Percentiles rank a stretch among this genome's conserved stretches.
phyloP scores from a whole-genome alignment of 2,329 filamentous ascomycete species.

The Fusarium nanum region DNA sequence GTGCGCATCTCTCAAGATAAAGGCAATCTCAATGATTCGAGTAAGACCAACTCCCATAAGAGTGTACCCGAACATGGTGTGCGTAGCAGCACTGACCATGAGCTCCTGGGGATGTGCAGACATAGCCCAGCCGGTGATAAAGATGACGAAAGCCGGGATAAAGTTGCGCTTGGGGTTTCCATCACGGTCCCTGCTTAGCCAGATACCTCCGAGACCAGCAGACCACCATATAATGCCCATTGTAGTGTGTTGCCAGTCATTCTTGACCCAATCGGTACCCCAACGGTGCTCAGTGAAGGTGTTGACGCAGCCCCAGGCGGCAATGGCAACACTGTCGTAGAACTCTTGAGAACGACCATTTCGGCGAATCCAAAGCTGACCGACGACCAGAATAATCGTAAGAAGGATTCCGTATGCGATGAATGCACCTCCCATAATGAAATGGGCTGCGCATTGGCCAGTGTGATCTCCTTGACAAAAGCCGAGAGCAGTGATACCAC shows the following conservation, averaged over 20 bases:
- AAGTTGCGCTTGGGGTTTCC: constrained; percentile 92
- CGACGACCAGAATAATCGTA: constrained; percentile 86
- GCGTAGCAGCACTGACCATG: constrained; percentile 86
- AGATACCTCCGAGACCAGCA: constrained; percentile 89
- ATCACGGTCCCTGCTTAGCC: constrained; percentile 86
- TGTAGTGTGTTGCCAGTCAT: constrained; percentile 97
- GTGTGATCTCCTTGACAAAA: constrained; percentile 93
- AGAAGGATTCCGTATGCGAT: constrained; percentile 92
- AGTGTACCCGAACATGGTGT: constrained; percentile 91
- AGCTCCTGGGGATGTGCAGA: constrained; percentile 88
- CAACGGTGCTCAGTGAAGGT: constrained; percentile 98
- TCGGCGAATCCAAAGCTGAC: constrained; percentile 85
- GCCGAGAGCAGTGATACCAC: constrained; percentile 89
- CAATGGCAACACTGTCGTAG: constrained; percentile 91
- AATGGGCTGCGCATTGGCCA: constrained; percentile 94
- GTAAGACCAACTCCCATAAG: constrained; percentile 89
- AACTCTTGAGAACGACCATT: constrained; percentile 94
- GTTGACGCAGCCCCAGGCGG: constrained; percentile 95
- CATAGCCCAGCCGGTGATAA: constrained; percentile 97
- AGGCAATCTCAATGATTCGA: constrained; percentile 90
- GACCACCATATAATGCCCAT: constrained; percentile 99
- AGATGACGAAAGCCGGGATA: constrained; percentile 88
- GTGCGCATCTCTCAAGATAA: constrained; percentile 80
- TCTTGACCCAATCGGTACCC: constrained; percentile 88
- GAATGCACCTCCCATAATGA: constrained; percentile 98